phyloP scores from a whole-genome alignment of 768 basidiomycete species.

The Lactifluus piperatus region DNA sequence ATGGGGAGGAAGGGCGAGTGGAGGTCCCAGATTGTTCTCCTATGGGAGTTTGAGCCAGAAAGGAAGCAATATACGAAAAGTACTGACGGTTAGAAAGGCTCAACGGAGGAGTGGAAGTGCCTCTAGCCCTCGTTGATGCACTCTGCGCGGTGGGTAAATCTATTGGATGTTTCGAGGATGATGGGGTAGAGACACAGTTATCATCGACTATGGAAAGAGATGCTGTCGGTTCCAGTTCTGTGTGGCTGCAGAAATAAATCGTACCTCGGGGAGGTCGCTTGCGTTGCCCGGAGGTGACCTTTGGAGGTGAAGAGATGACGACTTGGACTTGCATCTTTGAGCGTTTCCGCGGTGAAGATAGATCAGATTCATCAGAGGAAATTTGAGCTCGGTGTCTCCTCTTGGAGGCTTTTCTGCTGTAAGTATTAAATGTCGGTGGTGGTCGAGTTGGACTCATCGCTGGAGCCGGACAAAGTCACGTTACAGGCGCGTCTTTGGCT shows the following conservation, averaged over 20 bases:
- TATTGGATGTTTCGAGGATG: background rate
- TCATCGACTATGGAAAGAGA: background rate
- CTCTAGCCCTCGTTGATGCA: background rate
- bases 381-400: background rate
- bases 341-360: constrained; percentile 26
- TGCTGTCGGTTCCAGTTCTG: too few relatives aligned
- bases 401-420: constrained; percentile 1
- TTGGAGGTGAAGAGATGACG: constrained; percentile 15
- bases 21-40: background rate
- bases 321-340: constrained; percentile 16
- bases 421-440: background rate
- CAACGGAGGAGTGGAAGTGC: background rate
- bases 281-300: background rate
- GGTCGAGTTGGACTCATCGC: constrained; percentile 4
- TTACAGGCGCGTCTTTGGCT: background rate
- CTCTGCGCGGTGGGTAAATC: background rate
- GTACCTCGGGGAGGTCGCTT: background rate
- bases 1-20: background rate
- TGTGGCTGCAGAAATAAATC: too few relatives aligned
- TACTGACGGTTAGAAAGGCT: constrained; percentile 4
- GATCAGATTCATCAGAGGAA: constrained; percentile 6
- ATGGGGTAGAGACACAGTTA: background rate
- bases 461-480: background rate
- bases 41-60: background rate
- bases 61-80: background rate